Percentiles rank a stretch among this genome's conserved stretches.
phyloP scores from a whole-genome alignment of 257 asterid genomes.

The Cruciata laevipes region DNA sequence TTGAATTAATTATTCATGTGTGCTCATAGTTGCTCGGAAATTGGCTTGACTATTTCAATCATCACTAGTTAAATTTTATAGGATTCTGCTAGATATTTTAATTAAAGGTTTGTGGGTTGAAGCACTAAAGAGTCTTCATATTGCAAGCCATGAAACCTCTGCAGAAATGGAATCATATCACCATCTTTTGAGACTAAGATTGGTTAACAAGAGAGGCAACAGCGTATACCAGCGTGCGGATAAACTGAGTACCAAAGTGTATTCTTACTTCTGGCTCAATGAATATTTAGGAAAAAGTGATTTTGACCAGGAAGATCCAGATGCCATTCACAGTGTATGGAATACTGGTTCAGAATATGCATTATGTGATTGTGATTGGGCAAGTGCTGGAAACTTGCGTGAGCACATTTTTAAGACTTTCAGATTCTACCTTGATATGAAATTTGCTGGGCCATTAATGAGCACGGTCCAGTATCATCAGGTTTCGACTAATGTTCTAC shows the following conservation, averaged over 20 bases:
- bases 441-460: constrained; percentile 40
- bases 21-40: background rate
- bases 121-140: constrained; percentile 60
- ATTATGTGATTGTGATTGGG: constrained; percentile 76
- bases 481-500: constrained; percentile 59
- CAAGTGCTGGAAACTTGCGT: constrained; percentile 70
- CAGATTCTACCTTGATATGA: constrained; percentile 52
- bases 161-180: constrained; percentile 88
- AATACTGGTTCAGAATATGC: constrained; percentile 70
- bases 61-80: background rate
- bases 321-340: constrained; percentile 20
- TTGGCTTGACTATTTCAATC: background rate
- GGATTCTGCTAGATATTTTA: background rate
- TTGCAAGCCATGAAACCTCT: constrained; percentile 83
- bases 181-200: constrained; percentile 66
- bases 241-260: constrained; percentile 76
- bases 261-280: constrained; percentile 89
- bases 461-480: constrained; percentile 67
- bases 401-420: constrained; percentile 69
- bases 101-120: constrained; percentile 52
- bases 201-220: constrained; percentile 59
- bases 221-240: constrained; percentile 59
- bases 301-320: constrained; percentile 46
- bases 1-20: constrained; percentile 6
- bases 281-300: constrained; percentile 74